A percentile compares a stretch with the other conserved stretches of the same genome.
phyloP scores from a whole-genome alignment of 805 yeast genomes.

The Pichia paraexigua region DNA sequence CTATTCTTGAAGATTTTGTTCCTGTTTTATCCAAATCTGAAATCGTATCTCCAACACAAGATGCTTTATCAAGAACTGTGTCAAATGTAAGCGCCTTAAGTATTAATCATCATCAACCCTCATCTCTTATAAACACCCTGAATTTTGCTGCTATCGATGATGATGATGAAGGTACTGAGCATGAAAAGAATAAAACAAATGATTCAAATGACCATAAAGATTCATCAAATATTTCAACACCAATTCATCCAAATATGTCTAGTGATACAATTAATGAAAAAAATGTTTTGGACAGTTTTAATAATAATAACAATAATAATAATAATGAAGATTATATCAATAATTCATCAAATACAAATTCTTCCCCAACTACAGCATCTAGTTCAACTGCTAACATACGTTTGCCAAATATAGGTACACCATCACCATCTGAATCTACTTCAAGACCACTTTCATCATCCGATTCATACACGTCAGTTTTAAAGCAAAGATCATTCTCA shows the following conservation, averaged over 20 bases:
- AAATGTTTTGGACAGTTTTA: background rate
- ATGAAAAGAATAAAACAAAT: background rate
- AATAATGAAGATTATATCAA: background rate
- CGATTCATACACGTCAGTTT: slow-evolving; percentile 6
- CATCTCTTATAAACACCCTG: background rate
- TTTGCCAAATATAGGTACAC: background rate
- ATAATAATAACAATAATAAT: too few species aligned
- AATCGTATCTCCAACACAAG: slow-evolving; percentile 26
- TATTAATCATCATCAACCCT: slow-evolving; percentile 15
- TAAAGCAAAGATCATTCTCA: slow-evolving; percentile 25
- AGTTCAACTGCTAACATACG: background rate
- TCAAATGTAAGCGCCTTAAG: slow-evolving; percentile 27
- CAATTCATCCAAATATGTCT: background rate
- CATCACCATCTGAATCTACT: background rate
- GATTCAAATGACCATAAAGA: background rate
- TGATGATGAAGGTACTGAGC: background rate
- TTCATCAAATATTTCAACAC: background rate
- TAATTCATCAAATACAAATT: background rate
- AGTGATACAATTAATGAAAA: background rate
- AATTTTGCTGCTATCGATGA: background rate
- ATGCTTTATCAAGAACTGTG: slow-evolving; percentile 26
- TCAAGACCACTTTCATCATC: slow-evolving; percentile 10
- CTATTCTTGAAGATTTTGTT: slow-evolving; percentile 59
- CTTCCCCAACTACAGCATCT: background rate
- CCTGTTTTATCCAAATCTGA: slow-evolving; percentile 55